These are phyloP conservation scores for Coniochaeta ligniaria DNA, from an alignment of 2,329 filamentous ascomycete genomes.

Conservation along the genomic window DNA sequence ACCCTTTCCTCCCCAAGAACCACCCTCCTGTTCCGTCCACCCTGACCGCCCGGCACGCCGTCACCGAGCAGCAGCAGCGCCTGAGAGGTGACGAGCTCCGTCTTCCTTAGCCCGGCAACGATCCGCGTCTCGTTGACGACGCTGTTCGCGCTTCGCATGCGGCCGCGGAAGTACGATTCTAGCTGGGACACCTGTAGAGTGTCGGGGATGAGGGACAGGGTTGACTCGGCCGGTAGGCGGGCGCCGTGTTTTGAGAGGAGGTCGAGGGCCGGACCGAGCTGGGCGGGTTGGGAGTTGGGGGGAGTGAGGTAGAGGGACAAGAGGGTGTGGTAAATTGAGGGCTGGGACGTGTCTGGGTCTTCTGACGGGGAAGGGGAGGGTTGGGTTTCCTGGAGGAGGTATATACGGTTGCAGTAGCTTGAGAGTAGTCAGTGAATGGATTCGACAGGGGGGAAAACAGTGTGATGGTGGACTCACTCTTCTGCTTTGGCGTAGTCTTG, in stretches of 20 bases:
- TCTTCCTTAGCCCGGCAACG: conserved; percentile 67
- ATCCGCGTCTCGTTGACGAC: conserved; percentile 75
- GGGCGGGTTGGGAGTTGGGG: conserved; percentile 61
- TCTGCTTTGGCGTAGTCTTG: conserved; percentile 83
- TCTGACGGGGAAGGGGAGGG: conserved; percentile 15
- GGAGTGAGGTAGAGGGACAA: conserved; percentile 85
- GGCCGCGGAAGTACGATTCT: conserved; percentile 84
- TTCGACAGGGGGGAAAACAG: neutral
- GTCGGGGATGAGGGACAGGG: conserved; percentile 78
- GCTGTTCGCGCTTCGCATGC: conserved; percentile 80
- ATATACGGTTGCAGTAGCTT: conserved; percentile 83
- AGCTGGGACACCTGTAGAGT: conserved; percentile 71
- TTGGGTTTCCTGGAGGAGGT: conserved; percentile 49
- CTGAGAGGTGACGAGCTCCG: conserved; percentile 72
- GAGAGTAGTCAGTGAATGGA: conserved; percentile 8
- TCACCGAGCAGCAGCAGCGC: conserved; percentile 68
- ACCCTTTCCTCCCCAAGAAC: conserved; percentile 81
- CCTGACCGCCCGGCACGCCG: conserved; percentile 42
- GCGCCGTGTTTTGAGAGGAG: conserved; percentile 91
- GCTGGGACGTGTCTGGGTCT: conserved; percentile 22
- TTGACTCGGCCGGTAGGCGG: conserved; percentile 79
- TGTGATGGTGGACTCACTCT: conserved; percentile 54
- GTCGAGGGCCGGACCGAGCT: conserved; percentile 72
- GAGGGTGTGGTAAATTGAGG: conserved; percentile 87
- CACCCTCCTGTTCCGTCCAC: conserved; percentile 57